Percentiles rank a stretch among this genome's conserved stretches.
Conservation (phyloP, 257 asterid genomes). For the Solanum microdontum region DNA sequence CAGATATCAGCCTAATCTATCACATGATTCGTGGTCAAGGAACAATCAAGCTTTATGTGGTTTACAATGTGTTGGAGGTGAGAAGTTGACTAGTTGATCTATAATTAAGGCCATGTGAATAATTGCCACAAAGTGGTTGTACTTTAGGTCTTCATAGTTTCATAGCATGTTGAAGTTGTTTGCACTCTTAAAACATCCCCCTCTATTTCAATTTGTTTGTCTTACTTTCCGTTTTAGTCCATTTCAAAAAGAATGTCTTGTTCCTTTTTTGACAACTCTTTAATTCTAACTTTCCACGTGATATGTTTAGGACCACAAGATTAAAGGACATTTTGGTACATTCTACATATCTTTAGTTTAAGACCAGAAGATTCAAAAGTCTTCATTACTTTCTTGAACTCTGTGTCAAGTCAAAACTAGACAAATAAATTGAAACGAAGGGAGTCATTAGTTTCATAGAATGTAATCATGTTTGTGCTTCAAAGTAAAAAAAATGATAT, state of each 20-base stretch:
- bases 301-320: too few species aligned
- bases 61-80: slow-evolving; percentile 97
- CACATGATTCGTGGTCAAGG: slow-evolving; percentile 99
- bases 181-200: background rate
- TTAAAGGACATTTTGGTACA: too few species aligned
- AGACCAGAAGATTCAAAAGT: background rate
- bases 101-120: background rate
- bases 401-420: background rate
- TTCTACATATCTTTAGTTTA: too few species aligned
- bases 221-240: background rate
- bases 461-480: background rate
- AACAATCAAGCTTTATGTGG: slow-evolving; percentile 86
- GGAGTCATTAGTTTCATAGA: background rate
- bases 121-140: background rate
- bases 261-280: background rate
- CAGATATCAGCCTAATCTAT: slow-evolving; percentile 96
- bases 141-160: background rate
- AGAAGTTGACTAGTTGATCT: slow-evolving; percentile 3
- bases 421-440: background rate
- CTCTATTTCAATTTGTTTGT: background rate
- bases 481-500: background rate
- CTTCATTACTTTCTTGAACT: background rate
- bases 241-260: background rate
- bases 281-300: background rate
- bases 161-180: background rate